Conservation (phyloP, 2,329 filamentous ascomycete species). For the Penicillium sp. region DNA sequence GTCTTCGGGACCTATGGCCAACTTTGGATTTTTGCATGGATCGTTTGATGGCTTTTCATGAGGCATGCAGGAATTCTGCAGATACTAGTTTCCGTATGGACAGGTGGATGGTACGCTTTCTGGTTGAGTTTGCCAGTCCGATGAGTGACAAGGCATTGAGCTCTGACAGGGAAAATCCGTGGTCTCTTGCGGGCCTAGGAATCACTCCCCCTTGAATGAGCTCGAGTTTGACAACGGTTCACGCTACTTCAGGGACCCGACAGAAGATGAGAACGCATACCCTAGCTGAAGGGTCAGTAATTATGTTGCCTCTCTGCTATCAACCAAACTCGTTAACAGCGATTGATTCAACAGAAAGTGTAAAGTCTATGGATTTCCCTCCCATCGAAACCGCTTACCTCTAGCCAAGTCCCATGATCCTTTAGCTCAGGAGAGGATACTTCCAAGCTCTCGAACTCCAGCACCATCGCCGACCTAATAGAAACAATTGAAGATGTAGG, state of each 20-base stretch:
- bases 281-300: not conserved
- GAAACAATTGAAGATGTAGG: constrained; percentile 54
- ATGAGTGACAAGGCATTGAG: constrained; percentile 5
- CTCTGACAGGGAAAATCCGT: not conserved
- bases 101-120: constrained; percentile 44
- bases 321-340: no score
- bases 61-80: constrained; percentile 39
- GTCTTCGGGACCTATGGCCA: constrained; percentile 44
- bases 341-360: no score
- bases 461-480: constrained; percentile 22
- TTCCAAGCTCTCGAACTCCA: constrained; percentile 2
- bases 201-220: not conserved
- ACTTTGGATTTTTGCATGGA: constrained; percentile 40
- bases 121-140: constrained; percentile 19
- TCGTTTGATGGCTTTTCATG: constrained; percentile 44
- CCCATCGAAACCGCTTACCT: constrained; percentile 4
- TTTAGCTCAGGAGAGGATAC: constrained; percentile 5
- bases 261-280: not conserved
- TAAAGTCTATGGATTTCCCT: no score
- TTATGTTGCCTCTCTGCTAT: no score
- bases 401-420: constrained; percentile 8
- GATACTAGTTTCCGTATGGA: constrained; percentile 43
- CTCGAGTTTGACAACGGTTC: not conserved
- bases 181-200: constrained; percentile 1
- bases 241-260: not conserved